Base-by-base conservation (phyloP, 2,329 filamentous ascomycete species). In the Chaetomium sp. region DNA sequence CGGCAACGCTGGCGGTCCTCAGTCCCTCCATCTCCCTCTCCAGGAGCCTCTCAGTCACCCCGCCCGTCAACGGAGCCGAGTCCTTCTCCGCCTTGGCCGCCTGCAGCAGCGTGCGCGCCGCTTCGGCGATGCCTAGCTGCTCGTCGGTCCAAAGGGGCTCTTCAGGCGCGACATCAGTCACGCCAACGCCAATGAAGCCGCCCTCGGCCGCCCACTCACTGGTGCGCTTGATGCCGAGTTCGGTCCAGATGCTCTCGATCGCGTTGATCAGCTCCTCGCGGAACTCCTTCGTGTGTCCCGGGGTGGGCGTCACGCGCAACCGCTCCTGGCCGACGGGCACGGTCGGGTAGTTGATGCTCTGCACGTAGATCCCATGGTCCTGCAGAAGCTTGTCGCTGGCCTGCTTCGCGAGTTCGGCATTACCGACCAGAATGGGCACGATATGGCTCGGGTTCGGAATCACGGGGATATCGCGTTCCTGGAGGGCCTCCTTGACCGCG, bases 401-500 rank as follows among this genome's bases (percentile, higher is more conserved):
- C 65, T 86, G 79, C 79, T 94, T 96, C 57, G 94, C 94, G 42
- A 95, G 76, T 72, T 94, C 91, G 47, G 94, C 94, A 67, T 95
- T 94, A 57, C 94, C 94, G 49, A 99, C 92, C 10, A 99, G 80
- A 53, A 97, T 82, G 4, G 94, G 94, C 52, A 99, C 81, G 68
- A 99, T 99, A 75, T 99, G 94, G 49, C 89, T 95, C 0, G 94
- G 94, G 74, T 99, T 99, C 1, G 92, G 92, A 55, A 99, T 97
- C 52, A 99, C 94, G 6, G 94, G 94, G 61, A 99, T 96, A 67
- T 95, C 88, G 60, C 84, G 82, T 1, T 80, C 84, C 60, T 80
- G 80, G 59, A 99, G 77, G 6, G 88, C 84, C 60, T 91, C 85
- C 77, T 97, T 99, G 59, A 97, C 91, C 11, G 90, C 90, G 49